Evolutionary conservation across 2,329 filamentous ascomycete genomes (phyloP), one percentile per base, ranked within the genome.

Genomic region (Arthrinium phaeospermum): DNA sequence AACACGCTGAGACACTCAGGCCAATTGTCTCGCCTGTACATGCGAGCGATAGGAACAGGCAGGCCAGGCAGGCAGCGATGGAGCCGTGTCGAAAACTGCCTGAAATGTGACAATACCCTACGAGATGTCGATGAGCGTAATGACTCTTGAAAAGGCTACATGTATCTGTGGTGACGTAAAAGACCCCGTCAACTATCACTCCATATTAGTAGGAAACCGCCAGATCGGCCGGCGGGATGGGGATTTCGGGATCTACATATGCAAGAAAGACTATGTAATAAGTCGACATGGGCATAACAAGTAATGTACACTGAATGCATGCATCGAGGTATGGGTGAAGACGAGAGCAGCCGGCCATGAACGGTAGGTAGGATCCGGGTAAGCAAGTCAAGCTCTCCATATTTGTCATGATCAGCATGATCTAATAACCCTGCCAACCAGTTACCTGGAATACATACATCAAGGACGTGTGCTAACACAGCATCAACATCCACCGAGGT

Each of bases 11-110:
- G 45, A 69, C 67, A 69, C 7, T 49, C 45, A n/a, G 49, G 45
- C 45, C 67, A 69, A 49, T 69, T 69, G 67, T 69, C 47, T 69
- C 67, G 49, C 45, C 45, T 34, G 67, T 49, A 45, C 67, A 34
- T 37, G 13, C 45, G 45, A 49, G 45, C 44, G 67, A 46, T 46
- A n/a, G 46, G 44, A 46, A 34, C 67, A 68, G 44, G 67, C 24
- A 68, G 67, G 24, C 16, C 19, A 30, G 67, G n/a, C 67, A 16
- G 34, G 13, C 67, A 16, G 34, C 34, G 34, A 64, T 64, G 57
- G 57, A 37, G 57, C 30, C 34, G 22, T n/a, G 12, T 24, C 34
- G 53, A 37, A 16, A 14, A 64, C 34, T 64, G 57, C 57, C 34
- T 64, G 57, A 64, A 64, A 64, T 41, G 57, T 41, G 57, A 64